These are phyloP conservation scores for Dactylonectria estremocensis DNA, from an alignment of 2,329 filamentous ascomycete genomes.

Conservation along the genomic window DNA sequence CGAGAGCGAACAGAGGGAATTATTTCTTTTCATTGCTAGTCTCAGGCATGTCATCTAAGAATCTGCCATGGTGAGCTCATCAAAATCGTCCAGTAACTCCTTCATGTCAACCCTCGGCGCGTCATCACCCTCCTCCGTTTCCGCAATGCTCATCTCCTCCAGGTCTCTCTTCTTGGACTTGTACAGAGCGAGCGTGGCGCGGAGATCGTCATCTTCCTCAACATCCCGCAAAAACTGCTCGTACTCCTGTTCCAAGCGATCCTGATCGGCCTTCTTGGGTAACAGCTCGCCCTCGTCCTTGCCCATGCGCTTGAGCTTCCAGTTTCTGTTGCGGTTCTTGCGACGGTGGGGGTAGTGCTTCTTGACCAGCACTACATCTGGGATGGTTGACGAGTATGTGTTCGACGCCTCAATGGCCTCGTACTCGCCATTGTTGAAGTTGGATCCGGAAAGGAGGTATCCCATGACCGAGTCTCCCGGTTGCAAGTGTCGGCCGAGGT, in stretches of 20 bases:
- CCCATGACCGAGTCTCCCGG: slow-evolving; percentile 94
- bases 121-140: slow-evolving; percentile 75
- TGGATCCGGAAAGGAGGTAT: slow-evolving; percentile 90
- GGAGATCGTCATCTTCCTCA: slow-evolving; percentile 92
- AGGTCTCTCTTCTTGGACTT: slow-evolving; percentile 73
- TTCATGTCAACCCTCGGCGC: slow-evolving; percentile 82
- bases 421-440: slow-evolving; percentile 91
- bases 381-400: slow-evolving; percentile 83
- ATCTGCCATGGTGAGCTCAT: slow-evolving; percentile 74
- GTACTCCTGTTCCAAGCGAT: slow-evolving; percentile 92
- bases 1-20: slow-evolving; percentile 28
- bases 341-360: slow-evolving; percentile 92
- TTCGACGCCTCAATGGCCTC: slow-evolving; percentile 86
- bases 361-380: slow-evolving; percentile 96
- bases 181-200: slow-evolving; percentile 88
- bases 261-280: slow-evolving; percentile 89
- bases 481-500: slow-evolving; percentile 88
- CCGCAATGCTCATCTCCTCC: slow-evolving; percentile 79
- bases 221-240: slow-evolving; percentile 98
- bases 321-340: slow-evolving; percentile 86
- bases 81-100: slow-evolving; percentile 91
- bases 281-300: slow-evolving; percentile 90
- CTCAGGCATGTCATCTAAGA: slow-evolving; percentile 54
- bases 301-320: slow-evolving; percentile 94
- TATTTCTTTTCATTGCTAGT: slow-evolving; percentile 45